phyloP scores from a whole-genome alignment of 129 eudicot genomes.

The Helichrysum umbraculigerum region DNA sequence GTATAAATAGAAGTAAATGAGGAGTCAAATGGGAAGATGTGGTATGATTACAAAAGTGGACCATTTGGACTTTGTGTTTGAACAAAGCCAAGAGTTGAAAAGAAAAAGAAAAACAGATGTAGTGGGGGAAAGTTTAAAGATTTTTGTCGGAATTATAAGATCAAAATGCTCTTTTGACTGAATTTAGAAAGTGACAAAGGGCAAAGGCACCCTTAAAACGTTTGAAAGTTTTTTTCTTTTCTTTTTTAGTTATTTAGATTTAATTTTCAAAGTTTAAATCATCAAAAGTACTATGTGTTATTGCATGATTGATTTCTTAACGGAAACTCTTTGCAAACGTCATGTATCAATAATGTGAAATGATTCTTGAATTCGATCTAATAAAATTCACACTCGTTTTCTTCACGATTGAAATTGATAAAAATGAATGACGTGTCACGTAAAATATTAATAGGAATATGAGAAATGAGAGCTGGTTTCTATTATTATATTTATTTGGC shows the following conservation, averaged over 20 bases:
- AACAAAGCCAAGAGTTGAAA: constrained; percentile 49
- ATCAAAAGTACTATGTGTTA: constrained; percentile 13
- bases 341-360: background rate
- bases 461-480: too few species aligned
- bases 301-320: constrained; percentile 33
- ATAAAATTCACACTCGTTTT: background rate
- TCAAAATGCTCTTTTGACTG: constrained; percentile 85
- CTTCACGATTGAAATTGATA: too few species aligned
- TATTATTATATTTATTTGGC: too few species aligned
- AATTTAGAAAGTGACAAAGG: constrained; percentile 49
- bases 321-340: constrained; percentile 21
- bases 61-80: constrained; percentile 51
- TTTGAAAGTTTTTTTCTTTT: constrained; percentile 32
- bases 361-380: background rate
- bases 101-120: constrained; percentile 40
- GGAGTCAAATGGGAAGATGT: constrained; percentile 26
- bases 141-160: constrained; percentile 63
- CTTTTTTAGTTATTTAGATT: constrained; percentile 29
- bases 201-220: constrained; percentile 32
- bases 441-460: too few species aligned
- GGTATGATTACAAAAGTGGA: constrained; percentile 41
- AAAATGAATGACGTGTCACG: too few species aligned
- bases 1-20: constrained; percentile 36
- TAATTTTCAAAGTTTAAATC: constrained; percentile 29
- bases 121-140: constrained; percentile 55